Base-by-base conservation (phyloP, 495 filamentous ascomycete species). In the Neurospora sublineolata region DNA sequence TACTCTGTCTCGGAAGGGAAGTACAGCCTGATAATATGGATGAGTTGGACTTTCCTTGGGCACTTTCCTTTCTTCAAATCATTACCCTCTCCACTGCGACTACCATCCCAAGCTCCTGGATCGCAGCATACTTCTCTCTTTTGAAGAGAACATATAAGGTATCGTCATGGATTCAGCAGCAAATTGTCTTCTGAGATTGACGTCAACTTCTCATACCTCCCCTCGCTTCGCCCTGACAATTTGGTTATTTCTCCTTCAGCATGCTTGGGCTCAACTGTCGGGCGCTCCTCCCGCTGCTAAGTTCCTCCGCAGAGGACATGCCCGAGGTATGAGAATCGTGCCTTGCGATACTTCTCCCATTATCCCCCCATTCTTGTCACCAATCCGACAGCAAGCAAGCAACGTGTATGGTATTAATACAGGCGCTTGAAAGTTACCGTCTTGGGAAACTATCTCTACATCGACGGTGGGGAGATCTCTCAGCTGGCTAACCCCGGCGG, bases 361-460 rank as follows among this genome's bases (percentile, higher is more conserved):
- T 16, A 16, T 1, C 3, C 39, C 4, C 0, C 0, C 4, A 0
- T 18, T 41, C 14, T 41, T 1, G 11, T 3, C 39, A 12, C 0
- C 0, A 7, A 0, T 36, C 0, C 33, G 33, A 36, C 33, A 36
- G 33, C 33, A 36, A 6, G 16, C 39, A 41, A 4, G 0, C 39
- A 41, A 18, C 14, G 11, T 18, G 4, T 6, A 41, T 41, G 39
- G 39, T 41, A 41, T 14, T 41, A 16, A 41, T 16, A 41, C 3
- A 41, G 12, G 4, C 39, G 12, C 39, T 41, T 41, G 2, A 5
- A 41, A 41, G 74, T 37, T 2, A 69, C 74, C 30, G 70, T 76
- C n/a, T 71, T 76, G 10, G 72, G 72, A n/a, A 68, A 74, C 69
- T 76, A 76, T 42, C 68, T 76, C 3, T 76, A 76, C 38, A 7